A percentile compares a stretch with the other conserved stretches of the same genome.
These are phyloP conservation scores for Phytophthora parvispora DNA, from an alignment of 352 stramenopile genomes.

Conservation along the genomic window DNA sequence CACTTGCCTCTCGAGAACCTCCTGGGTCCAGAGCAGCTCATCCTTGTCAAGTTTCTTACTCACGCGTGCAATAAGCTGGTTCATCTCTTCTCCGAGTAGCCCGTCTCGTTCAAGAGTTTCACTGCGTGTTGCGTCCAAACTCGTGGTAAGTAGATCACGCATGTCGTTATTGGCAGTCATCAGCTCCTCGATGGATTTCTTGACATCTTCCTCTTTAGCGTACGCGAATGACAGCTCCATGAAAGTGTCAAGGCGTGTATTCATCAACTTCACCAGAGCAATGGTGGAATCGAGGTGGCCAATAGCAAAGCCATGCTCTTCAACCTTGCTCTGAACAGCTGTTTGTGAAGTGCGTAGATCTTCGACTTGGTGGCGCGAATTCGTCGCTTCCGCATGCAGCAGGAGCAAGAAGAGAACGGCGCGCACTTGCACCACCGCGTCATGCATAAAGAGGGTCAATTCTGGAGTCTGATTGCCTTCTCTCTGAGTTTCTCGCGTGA, in stretches of 20 bases:
- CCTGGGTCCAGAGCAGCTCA: constrained; percentile 80
- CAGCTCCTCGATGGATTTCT: constrained; percentile 77
- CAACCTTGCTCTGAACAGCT: constrained; percentile 42
- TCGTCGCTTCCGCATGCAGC: constrained; percentile 47
- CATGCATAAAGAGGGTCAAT: constrained; percentile 38
- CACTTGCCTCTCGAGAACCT: constrained; percentile 72
- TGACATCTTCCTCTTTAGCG: constrained; percentile 79
- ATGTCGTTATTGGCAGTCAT: constrained; percentile 56
- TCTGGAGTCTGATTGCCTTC: constrained; percentile 30
- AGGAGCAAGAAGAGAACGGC: constrained; percentile 63
- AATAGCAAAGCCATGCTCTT: constrained; percentile 56
- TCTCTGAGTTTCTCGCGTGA: constrained; percentile 23
- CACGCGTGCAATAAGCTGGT: constrained; percentile 68
- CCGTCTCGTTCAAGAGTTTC: constrained; percentile 64
- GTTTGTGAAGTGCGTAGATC: constrained; percentile 40
- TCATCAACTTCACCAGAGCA: constrained; percentile 76
- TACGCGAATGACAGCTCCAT: constrained; percentile 73
- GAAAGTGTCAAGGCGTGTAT: constrained; percentile 65
- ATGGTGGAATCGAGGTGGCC: constrained; percentile 59
- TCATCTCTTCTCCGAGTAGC: constrained; percentile 64
- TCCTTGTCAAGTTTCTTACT: constrained; percentile 86
- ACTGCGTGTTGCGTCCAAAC: constrained; percentile 53
- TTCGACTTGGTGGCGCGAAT: constrained; percentile 47
- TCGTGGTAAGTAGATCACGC: constrained; percentile 50
- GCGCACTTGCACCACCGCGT: constrained; percentile 73